These are phyloP conservation scores for Aristolochia californica DNA, from an alignment of 164 flowering plant genomes.

Conservation along the genomic window DNA sequence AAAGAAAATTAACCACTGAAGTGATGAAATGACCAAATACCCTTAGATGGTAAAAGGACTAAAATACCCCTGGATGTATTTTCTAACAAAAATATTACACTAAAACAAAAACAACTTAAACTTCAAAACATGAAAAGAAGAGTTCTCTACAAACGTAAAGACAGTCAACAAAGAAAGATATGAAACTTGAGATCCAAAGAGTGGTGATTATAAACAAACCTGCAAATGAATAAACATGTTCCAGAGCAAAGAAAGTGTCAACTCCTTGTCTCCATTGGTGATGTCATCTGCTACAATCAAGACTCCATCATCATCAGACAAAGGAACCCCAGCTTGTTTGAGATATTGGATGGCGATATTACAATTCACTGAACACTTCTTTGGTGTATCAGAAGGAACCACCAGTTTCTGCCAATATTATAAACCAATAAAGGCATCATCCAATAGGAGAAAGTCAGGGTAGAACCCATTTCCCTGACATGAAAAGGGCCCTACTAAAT, in stretches of 20 bases:
- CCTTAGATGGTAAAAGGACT: too few relatives aligned
- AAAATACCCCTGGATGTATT: too few relatives aligned
- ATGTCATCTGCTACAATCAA: slow-evolving; percentile 57
- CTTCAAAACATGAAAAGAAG: too few relatives aligned
- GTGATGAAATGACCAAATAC: too few relatives aligned
- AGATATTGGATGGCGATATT: slow-evolving; percentile 59
- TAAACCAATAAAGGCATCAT: background rate
- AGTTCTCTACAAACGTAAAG: too few relatives aligned
- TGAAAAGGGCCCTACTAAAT: background rate
- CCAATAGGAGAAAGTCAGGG: background rate
- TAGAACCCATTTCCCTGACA: background rate
- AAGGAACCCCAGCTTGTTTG: slow-evolving; percentile 49
- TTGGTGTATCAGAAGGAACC: slow-evolving; percentile 69
- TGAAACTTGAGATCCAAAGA: too few relatives aligned
- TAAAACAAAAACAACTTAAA: too few relatives aligned
- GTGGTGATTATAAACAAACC: slow-evolving; percentile 22
- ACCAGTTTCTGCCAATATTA: slow-evolving; percentile 49
- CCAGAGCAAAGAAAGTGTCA: slow-evolving; percentile 69
- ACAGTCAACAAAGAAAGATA: too few relatives aligned
- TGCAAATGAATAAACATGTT: slow-evolving; percentile 88
- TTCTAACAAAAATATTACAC: too few relatives aligned
- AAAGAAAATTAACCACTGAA: too few relatives aligned
- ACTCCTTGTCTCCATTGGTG: slow-evolving; percentile 73
- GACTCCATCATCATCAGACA: slow-evolving; percentile 74
- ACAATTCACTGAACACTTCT: slow-evolving; percentile 67